These are phyloP conservation scores for Chamaecyparis obtusa DNA, from an alignment of 75 land plant genomes.

Conservation along the genomic window DNA sequence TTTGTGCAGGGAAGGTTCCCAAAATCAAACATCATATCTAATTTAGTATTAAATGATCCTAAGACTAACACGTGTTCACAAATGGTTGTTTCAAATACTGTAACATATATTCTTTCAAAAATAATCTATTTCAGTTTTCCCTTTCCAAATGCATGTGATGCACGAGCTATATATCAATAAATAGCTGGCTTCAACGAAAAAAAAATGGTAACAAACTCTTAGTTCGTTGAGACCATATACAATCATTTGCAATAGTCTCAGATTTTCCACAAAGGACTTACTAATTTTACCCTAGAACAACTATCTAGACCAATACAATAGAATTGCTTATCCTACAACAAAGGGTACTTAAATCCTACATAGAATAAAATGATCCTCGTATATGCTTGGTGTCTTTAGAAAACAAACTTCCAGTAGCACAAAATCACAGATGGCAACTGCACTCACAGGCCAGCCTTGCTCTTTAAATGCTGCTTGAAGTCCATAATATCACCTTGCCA, in stretches of 20 bases:
- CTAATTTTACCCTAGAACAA: background rate
- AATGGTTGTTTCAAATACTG: background rate
- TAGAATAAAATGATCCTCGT: background rate
- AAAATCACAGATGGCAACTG: background rate
- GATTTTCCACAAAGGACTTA: background rate
- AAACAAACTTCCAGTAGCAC: background rate
- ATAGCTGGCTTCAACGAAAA: background rate
- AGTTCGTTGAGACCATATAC: background rate
- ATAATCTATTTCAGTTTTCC: background rate
- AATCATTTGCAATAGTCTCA: background rate
- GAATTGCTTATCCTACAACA: background rate
- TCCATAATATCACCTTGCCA: slow-evolving; percentile 94
- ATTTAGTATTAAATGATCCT: background rate
- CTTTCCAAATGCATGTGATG: background rate
- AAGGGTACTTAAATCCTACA: background rate
- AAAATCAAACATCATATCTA: background rate
- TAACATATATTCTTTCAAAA: background rate
- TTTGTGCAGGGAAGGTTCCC: background rate
- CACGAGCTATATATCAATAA: background rate
- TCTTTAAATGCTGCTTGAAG: slow-evolving; percentile 76
- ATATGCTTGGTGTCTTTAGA: no score
- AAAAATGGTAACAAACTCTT: background rate
- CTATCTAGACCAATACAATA: slow-evolving; percentile 1
- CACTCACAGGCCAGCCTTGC: slow-evolving; percentile 59
- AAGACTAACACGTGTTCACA: background rate